Conservation (phyloP, 257 asterid genomes). For the Cynanchum wilfordii region DNA sequence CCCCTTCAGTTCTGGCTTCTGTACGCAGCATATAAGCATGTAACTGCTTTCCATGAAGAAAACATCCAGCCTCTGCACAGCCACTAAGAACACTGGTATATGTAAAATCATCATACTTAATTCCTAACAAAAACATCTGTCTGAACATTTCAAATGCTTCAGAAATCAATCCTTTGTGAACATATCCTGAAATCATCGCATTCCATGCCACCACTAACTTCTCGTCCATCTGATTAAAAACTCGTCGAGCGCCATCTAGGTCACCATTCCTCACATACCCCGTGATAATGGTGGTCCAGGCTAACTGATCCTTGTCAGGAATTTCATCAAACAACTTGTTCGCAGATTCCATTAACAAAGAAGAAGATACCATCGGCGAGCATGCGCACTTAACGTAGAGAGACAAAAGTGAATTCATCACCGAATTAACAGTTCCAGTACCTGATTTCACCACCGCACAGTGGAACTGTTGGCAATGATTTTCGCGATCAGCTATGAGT, state of each 20-base stretch:
- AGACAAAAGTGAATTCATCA: constrained; percentile 54
- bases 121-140: constrained; percentile 46
- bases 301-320: constrained; percentile 45
- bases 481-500: constrained; percentile 49
- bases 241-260: constrained; percentile 51
- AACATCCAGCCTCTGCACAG: constrained; percentile 50
- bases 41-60: constrained; percentile 60
- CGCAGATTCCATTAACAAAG: constrained; percentile 43
- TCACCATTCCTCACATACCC: constrained; percentile 61
- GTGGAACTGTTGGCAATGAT: constrained; percentile 58
- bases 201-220: constrained; percentile 67
- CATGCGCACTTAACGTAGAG: constrained; percentile 62
- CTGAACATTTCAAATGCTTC: constrained; percentile 52
- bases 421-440: constrained; percentile 39
- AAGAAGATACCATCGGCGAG: constrained; percentile 38
- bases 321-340: constrained; percentile 50
- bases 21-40: constrained; percentile 54
- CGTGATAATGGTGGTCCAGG: constrained; percentile 70
- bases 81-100: constrained; percentile 56
- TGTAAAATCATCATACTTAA: constrained; percentile 52
- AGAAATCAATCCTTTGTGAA: constrained; percentile 46
- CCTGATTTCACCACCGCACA: constrained; percentile 56
- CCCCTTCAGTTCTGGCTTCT: constrained; percentile 30
- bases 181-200: constrained; percentile 73
- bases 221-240: constrained; percentile 59